Evolutionary conservation across 306 rosid species (phyloP).

Genomic region (Erythrophleum fordii): DNA sequence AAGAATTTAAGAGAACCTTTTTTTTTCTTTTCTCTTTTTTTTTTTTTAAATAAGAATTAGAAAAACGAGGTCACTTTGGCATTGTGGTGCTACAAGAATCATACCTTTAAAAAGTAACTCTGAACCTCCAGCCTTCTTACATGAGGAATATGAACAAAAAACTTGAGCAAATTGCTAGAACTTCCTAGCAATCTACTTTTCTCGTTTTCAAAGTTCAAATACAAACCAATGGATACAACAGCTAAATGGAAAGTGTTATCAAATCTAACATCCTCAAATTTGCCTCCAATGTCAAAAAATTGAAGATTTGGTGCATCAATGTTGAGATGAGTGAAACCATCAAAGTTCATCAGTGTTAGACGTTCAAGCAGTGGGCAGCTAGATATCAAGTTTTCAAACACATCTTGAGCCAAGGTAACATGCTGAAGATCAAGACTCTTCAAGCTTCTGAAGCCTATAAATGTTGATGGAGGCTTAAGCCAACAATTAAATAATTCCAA

Average conservation of each 20-base stretch:
- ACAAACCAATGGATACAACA: slow-evolving; percentile 59
- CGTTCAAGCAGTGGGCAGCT: slow-evolving; percentile 62
- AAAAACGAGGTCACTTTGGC: slow-evolving; percentile 11
- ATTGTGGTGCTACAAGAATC: slow-evolving; percentile 2
- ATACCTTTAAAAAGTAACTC: slow-evolving; percentile 62
- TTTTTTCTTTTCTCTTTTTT: not conserved
- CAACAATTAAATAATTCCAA: slow-evolving; percentile 62
- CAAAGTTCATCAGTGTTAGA: slow-evolving; percentile 63
- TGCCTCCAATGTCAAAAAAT: slow-evolving; percentile 63
- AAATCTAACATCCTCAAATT: slow-evolving; percentile 56
- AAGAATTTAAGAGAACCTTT: not conserved
- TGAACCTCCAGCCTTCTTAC: slow-evolving; percentile 60
- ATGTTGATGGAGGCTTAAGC: slow-evolving; percentile 61
- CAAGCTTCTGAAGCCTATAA: slow-evolving; percentile 60
- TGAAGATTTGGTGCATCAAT: slow-evolving; percentile 63
- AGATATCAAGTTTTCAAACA: slow-evolving; percentile 54
- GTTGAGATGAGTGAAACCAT: slow-evolving; percentile 58
- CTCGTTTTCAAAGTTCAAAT: slow-evolving; percentile 38
- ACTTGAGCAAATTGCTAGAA: slow-evolving; percentile 52
- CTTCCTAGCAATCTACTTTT: slow-evolving; percentile 38
- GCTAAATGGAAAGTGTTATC: slow-evolving; percentile 54
- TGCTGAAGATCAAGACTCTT: slow-evolving; percentile 73
- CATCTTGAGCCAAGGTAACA: slow-evolving; percentile 65
- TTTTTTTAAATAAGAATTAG: slow-evolving; percentile 25
- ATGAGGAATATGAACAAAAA: slow-evolving; percentile 56